phyloP scores from a whole-genome alignment of 495 filamentous ascomycete genomes.

The Cercophora scortea region DNA sequence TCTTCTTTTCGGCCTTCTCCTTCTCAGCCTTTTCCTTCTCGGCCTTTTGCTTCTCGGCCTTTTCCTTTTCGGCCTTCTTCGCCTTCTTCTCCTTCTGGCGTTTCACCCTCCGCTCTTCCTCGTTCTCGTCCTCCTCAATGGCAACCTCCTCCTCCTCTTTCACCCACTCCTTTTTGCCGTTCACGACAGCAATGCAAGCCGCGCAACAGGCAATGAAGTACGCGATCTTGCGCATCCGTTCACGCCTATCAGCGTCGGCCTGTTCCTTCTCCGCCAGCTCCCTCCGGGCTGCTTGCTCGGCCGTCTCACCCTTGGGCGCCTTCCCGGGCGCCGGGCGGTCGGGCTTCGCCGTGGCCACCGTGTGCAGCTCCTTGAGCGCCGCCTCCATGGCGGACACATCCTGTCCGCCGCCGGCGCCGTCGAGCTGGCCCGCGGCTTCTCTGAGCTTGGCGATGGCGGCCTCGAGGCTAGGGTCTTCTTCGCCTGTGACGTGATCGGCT shows the following conservation, averaged over 20 bases:
- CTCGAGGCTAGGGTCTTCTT: background rate
- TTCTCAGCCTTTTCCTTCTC: constrained; percentile 4
- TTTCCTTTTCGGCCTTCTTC: constrained; percentile 11
- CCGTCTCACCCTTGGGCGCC: constrained; percentile 20
- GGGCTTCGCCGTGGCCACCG: background rate
- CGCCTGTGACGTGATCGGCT: background rate
- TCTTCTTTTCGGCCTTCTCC: constrained; percentile 1
- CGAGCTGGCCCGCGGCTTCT: constrained; percentile 3
- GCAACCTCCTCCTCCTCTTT: background rate
- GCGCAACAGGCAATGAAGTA: background rate
- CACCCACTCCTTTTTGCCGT: background rate
- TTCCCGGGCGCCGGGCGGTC: constrained; percentile 1
- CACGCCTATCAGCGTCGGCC: background rate
- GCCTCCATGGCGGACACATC: constrained; percentile 5
- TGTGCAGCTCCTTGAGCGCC: constrained; percentile 9
- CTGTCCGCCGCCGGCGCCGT: background rate
- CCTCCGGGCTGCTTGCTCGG: background rate
- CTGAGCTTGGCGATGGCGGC: background rate
- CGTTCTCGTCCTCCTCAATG: background rate
- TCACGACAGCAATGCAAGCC: background rate
- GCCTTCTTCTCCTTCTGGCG: constrained; percentile 21
- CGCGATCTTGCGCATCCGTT: background rate
- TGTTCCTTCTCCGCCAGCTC: background rate
- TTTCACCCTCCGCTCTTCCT: background rate
- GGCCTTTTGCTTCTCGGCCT: constrained; percentile 9